Base-by-base conservation (phyloP, 2,329 filamentous ascomycete species). In the Penicillium concentricum region DNA sequence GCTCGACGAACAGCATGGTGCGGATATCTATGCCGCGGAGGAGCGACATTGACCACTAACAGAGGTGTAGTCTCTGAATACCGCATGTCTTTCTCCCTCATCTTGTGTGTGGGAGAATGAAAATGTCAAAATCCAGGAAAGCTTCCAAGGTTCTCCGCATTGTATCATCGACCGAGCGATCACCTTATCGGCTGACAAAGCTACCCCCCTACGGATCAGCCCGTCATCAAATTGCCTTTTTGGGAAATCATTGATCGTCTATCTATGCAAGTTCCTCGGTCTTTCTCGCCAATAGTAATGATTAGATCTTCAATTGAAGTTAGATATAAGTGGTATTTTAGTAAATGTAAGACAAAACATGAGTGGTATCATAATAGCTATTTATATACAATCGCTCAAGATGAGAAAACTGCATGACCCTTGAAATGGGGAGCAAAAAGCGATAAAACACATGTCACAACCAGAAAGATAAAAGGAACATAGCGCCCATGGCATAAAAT, bases 51-150 rank as follows among this genome's bases (percentile, higher is more conserved):
- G 44, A 79, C 76, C 37, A 73, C 67, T 24, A 79, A 69, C 47
- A 79, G 69, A 46, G 78, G 78, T 6, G 77, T 78, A 16, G 67
- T 70, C 65, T 78, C 75, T 24, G 69, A 69, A 50, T 61, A 63
- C 35, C 68, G 65, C 74, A 76, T 76, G 49, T 53, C 51, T 61
- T 74, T 75, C 58, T 75, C 72, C 64, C 62, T 70, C 72, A 73
- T 74, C 32, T 64, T 64, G 18, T 24, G 41, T 46, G 38, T 42
- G 46, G 13, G 26, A 30, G 46, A 32, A 13, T 37, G 46, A 32
- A 13, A 26, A n/a, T n/a, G n/a, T n/a, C n/a, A n/a, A n/a, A n/a
- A n/a, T n/a, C n/a, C n/a, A n/a, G n/a, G 28, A 42, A 18, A n/a
- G 5, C 18, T 10, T n/a, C 12, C 15, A 12, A 22, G 13, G 16